A percentile compares a stretch with the other conserved stretches of the same genome.
Conservation (phyloP, 768 basidiomycete species). For the Trametes elegans region DNA sequence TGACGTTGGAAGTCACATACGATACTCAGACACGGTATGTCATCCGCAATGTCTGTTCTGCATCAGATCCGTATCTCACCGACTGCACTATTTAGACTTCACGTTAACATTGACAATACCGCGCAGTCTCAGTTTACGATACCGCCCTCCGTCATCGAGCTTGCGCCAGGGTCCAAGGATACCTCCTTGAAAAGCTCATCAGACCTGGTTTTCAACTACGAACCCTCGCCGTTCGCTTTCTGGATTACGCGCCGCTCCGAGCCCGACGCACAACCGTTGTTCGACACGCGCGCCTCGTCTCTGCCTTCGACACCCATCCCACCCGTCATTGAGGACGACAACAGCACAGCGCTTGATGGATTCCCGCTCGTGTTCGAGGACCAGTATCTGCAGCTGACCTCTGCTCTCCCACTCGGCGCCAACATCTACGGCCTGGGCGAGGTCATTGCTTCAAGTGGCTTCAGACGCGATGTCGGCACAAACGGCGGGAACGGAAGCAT, state of each 20-base stretch:
- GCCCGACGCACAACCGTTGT: slow-evolving; percentile 53
- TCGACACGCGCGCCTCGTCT: slow-evolving; percentile 65
- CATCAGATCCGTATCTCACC: slow-evolving; percentile 47
- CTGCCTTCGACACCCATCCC: slow-evolving; percentile 59
- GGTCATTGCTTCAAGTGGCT: slow-evolving; percentile 64
- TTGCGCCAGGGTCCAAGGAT: slow-evolving; percentile 32
- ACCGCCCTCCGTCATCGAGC: slow-evolving; percentile 48
- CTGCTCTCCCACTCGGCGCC: slow-evolving; percentile 59
- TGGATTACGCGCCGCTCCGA: slow-evolving; percentile 73
- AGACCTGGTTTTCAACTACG: slow-evolving; percentile 70
- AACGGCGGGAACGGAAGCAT: slow-evolving; percentile 51
- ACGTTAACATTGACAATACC: slow-evolving; percentile 65
- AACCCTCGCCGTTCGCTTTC: slow-evolving; percentile 66
- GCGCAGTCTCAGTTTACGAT: slow-evolving; percentile 62
- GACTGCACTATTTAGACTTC: slow-evolving; percentile 42
- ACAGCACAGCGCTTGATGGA: slow-evolving; percentile 55
- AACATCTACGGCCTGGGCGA: slow-evolving; percentile 83
- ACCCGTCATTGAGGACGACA: slow-evolving; percentile 49
- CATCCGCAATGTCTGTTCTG: neutral
- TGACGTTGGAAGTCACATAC: slow-evolving; percentile 67
- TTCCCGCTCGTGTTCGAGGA: slow-evolving; percentile 77
- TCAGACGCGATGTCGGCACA: slow-evolving; percentile 56
- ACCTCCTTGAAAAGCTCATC: slow-evolving; percentile 32
- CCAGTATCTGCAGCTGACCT: slow-evolving; percentile 72
- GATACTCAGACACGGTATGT: slow-evolving; percentile 51